phyloP scores from a whole-genome alignment of 1,284 basidiomycete genomes.

The Cryptococcus sp. region DNA sequence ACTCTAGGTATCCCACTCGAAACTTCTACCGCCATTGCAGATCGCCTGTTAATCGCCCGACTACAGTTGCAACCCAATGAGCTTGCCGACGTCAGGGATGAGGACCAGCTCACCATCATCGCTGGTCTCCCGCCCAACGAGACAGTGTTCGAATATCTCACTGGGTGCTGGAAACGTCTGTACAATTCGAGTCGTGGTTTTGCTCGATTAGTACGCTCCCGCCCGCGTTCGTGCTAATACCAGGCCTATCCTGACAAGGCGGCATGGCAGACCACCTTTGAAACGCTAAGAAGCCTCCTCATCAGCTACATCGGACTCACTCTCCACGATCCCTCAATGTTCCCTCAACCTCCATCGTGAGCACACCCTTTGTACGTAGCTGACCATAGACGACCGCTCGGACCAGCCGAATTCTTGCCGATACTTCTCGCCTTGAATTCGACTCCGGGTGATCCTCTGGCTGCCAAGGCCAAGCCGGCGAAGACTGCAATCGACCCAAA shows the following conservation, averaged over 20 bases:
- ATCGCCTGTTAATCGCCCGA: constrained; percentile 74
- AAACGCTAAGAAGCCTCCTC: constrained; percentile 70
- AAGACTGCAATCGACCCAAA: constrained; percentile 5
- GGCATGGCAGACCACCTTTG: constrained; percentile 58
- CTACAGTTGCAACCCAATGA: constrained; percentile 71
- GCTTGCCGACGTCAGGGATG: constrained; percentile 59
- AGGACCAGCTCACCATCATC: constrained; percentile 69
- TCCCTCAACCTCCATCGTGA: constrained; percentile 73
- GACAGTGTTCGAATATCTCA: constrained; percentile 85
- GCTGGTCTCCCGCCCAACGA: constrained; percentile 70
- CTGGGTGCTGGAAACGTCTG: constrained; percentile 83
- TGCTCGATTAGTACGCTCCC: constrained; percentile 55
- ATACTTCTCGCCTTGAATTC: constrained; percentile 63
- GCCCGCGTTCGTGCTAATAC: constrained; percentile 48
- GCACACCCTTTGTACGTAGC: constrained; percentile 30
- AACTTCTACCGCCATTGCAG: constrained; percentile 21
- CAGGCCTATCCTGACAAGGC: constrained; percentile 60
- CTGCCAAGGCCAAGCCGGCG: constrained; percentile 21
- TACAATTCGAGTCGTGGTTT: constrained; percentile 57
- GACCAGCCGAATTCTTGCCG: constrained; percentile 68
- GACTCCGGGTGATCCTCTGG: constrained; percentile 51
- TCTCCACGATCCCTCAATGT: constrained; percentile 85
- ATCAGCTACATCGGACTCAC: constrained; percentile 86
- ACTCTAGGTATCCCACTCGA: constrained; percentile 37
- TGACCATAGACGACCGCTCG: constrained; percentile 57